Evolutionary conservation across 2,329 filamentous ascomycete genomes (phyloP).

Genomic region (Xylaria digitata): DNA sequence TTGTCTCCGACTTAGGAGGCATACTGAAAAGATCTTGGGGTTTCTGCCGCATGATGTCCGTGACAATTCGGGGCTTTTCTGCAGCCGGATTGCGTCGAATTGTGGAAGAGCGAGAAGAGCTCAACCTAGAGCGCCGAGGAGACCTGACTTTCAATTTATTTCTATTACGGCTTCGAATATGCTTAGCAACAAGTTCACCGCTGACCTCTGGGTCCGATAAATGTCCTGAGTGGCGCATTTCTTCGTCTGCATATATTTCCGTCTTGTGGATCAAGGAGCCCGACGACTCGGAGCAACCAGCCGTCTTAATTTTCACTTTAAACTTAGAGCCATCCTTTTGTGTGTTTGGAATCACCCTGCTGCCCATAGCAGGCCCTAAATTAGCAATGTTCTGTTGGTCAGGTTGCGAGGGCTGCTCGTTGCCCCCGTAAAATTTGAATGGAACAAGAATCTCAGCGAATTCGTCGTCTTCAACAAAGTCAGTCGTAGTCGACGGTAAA

Average conservation of each 20-base stretch:
- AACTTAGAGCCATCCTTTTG: conserved; percentile 45
- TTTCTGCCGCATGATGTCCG: conserved; percentile 38
- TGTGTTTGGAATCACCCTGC: conserved; percentile 10
- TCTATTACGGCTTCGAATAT: conserved; percentile 26
- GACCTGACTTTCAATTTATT: conserved; percentile 45
- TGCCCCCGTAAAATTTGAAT: conserved; percentile 40
- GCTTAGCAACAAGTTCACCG: conserved; percentile 16
- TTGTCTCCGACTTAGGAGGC: conserved; percentile 37
- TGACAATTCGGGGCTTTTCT: conserved; percentile 33
- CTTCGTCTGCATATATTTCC: conserved; percentile 28
- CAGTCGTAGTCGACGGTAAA: conserved; percentile 38
- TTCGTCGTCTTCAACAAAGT: conserved; percentile 43
- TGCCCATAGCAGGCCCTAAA: background rate
- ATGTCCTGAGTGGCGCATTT: conserved; percentile 28
- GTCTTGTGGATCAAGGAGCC: conserved; percentile 28
- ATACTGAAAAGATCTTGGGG: conserved; percentile 46
- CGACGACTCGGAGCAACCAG: conserved; percentile 36
- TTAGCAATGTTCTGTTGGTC: background rate
- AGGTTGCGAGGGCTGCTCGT: background rate
- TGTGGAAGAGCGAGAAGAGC: conserved; percentile 40
- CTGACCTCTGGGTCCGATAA: conserved; percentile 32
- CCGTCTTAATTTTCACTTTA: conserved; percentile 44
- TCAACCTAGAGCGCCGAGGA: conserved; percentile 37
- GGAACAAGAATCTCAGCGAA: conserved; percentile 47
- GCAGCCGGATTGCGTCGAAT: conserved; percentile 41